Conservation (phyloP, 1,284 basidiomycete species). For the Ceratobasidium sp. region DNA sequence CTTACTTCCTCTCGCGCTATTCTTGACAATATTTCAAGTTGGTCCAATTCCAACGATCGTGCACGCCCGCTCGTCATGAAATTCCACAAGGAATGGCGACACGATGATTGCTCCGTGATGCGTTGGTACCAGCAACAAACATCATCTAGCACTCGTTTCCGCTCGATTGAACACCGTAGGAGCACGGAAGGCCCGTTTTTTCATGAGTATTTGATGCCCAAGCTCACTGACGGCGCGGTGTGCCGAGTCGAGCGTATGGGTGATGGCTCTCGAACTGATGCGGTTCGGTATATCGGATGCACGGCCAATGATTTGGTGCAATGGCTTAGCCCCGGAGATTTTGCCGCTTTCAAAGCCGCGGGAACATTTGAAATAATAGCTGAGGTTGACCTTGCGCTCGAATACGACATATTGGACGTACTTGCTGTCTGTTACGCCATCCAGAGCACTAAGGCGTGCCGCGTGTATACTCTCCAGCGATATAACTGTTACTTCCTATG, state of each 20-base stretch:
- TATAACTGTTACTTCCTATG: conserved; percentile 25
- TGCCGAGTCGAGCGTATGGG: conserved; percentile 4
- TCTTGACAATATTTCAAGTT: too few species aligned
- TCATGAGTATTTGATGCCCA: neutral
- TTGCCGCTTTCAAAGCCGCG: neutral
- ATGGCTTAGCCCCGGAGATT: neutral
- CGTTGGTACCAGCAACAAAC: neutral
- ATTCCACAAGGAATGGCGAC: too few species aligned
- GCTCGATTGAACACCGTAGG: neutral
- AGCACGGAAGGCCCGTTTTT: neutral
- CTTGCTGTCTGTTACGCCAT: conserved; percentile 8
- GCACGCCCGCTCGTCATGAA: too few species aligned
- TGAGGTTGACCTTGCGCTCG: neutral
- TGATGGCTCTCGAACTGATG: neutral
- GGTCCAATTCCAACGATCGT: too few species aligned
- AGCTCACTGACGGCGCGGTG: neutral
- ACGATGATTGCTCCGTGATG: too few species aligned
- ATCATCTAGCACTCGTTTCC: neutral
- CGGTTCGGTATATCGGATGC: neutral
- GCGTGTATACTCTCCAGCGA: conserved; percentile 10
- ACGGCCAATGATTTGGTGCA: neutral
- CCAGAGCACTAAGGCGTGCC: neutral
- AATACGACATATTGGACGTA: conserved; percentile 5
- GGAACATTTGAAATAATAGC: neutral
- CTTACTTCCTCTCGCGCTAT: too few species aligned